These are phyloP conservation scores for Kalanchoe fedtschenkoi DNA, from an alignment of 164 flowering plant species.

Conservation along the genomic window DNA sequence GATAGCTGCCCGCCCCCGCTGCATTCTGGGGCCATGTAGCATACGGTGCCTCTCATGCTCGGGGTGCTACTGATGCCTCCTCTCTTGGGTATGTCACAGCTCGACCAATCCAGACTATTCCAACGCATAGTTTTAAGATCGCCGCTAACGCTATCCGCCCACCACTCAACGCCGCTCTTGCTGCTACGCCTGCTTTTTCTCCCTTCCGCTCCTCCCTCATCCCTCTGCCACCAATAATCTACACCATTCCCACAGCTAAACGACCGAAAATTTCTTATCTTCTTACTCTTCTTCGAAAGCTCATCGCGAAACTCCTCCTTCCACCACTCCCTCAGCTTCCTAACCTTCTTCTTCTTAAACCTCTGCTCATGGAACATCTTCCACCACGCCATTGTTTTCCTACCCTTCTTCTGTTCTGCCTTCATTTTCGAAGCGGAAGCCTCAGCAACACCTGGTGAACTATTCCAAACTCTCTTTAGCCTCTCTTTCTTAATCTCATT, in stretches of 20 bases:
- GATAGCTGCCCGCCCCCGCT: constrained; percentile 73
- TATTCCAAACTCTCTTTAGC: constrained; percentile 57
- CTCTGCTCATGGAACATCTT: constrained; percentile 45
- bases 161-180: constrained; percentile 68
- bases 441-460: constrained; percentile 16
- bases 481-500: constrained; percentile 83
- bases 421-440: constrained; percentile 16
- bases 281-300: constrained; percentile 47
- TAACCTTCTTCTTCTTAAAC: constrained; percentile 30
- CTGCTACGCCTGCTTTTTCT: constrained; percentile 42
- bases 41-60: constrained; percentile 96
- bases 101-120: constrained; percentile 53
- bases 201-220: constrained; percentile 24
- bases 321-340: constrained; percentile 90
- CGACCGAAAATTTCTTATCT: constrained; percentile 24
- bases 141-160: constrained; percentile 81
- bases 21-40: constrained; percentile 91
- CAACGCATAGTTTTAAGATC: constrained; percentile 42
- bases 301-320: constrained; percentile 88
- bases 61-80: constrained; percentile 92
- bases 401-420: constrained; percentile 29
- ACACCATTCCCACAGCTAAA: constrained; percentile 18
- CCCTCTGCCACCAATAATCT: constrained; percentile 69
- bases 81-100: constrained; percentile 72
- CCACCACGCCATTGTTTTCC: constrained; percentile 72